Percentiles rank a stretch among this genome's conserved stretches.
phyloP scores from a whole-genome alignment of 1,284 basidiomycete species.

The Sporisorium iseilematis-ciliati region DNA sequence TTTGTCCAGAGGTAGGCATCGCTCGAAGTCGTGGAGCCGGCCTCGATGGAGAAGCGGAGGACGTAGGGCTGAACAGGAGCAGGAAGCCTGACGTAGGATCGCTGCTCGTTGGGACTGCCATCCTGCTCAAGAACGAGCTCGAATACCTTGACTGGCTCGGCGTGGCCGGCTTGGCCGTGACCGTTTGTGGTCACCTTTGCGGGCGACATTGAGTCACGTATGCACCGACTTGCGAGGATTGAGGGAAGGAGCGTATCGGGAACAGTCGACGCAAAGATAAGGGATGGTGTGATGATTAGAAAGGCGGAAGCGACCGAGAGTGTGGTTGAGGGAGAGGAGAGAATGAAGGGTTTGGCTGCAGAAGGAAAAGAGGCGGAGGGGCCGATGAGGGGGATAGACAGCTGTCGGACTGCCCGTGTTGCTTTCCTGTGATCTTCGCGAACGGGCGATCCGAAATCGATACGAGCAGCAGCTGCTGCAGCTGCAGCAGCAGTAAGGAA shows the following conservation, averaged over 20 bases:
- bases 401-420: too few species aligned
- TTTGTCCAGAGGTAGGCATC: slow-evolving; percentile 59
- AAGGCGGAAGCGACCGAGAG: not conserved
- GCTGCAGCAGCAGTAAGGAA: not conserved
- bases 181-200: slow-evolving; percentile 32
- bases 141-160: slow-evolving; percentile 48
- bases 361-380: not conserved
- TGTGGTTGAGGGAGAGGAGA: not conserved
- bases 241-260: not conserved
- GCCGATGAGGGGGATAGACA: too few species aligned
- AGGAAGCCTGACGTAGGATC: slow-evolving; percentile 59
- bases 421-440: slow-evolving; percentile 31
- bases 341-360: not conserved
- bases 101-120: slow-evolving; percentile 56
- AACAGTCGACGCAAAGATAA: not conserved
- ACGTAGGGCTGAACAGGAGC: slow-evolving; percentile 60
- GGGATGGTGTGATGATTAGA: not conserved
- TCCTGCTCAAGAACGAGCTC: slow-evolving; percentile 60
- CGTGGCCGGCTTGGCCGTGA: slow-evolving; percentile 12
- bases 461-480: slow-evolving; percentile 10
- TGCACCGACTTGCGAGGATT: slow-evolving; percentile 12
- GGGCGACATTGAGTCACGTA: slow-evolving; percentile 24
- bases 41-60: slow-evolving; percentile 60
- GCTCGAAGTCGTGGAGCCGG: slow-evolving; percentile 53
- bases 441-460: slow-evolving; percentile 32